A percentile compares a stretch with the other conserved stretches of the same genome.
Conservation (phyloP, 1,284 basidiomycete species). For the Ustilago xerochloae region DNA sequence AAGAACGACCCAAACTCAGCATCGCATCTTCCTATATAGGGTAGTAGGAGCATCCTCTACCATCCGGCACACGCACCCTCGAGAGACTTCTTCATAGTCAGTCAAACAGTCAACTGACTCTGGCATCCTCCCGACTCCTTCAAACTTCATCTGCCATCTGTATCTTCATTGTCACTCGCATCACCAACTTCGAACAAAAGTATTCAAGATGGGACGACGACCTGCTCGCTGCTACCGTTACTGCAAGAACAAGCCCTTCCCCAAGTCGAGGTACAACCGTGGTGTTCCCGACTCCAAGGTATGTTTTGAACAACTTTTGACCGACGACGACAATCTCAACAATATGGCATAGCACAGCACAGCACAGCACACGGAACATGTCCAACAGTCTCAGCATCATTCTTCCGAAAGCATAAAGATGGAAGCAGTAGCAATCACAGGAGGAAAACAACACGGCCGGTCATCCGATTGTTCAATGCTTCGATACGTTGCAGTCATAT, state of each 20-base stretch:
- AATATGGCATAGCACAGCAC: too few relatives aligned
- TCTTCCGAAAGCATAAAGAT: background rate
- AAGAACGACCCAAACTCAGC: conserved; percentile 8
- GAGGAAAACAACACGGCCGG: too few relatives aligned
- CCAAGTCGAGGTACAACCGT: conserved; percentile 83
- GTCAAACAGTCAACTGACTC: conserved; percentile 23
- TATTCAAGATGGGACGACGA: conserved; percentile 63
- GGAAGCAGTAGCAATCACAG: background rate
- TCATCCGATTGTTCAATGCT: too few relatives aligned
- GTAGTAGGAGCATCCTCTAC: background rate
- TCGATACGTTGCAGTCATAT: too few relatives aligned
- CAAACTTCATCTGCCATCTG: background rate
- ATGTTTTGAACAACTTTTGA: conserved; percentile 9
- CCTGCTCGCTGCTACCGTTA: conserved; percentile 67
- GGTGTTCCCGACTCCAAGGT: conserved; percentile 72
- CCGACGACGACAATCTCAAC: too few relatives aligned
- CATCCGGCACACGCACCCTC: background rate
- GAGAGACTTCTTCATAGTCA: background rate
- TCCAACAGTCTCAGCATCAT: conserved; percentile 2
- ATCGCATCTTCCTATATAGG: conserved; percentile 7
- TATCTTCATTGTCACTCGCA: background rate
- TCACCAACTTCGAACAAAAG: conserved; percentile 8
- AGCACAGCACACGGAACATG: conserved; percentile 10
- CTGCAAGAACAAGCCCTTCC: conserved; percentile 69
- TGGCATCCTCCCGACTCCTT: conserved; percentile 12